Percentiles rank a stretch among this genome's conserved stretches.
These are phyloP conservation scores for Plasmopara muralis DNA, from an alignment of 352 stramenopile species.

Conservation along the genomic window DNA sequence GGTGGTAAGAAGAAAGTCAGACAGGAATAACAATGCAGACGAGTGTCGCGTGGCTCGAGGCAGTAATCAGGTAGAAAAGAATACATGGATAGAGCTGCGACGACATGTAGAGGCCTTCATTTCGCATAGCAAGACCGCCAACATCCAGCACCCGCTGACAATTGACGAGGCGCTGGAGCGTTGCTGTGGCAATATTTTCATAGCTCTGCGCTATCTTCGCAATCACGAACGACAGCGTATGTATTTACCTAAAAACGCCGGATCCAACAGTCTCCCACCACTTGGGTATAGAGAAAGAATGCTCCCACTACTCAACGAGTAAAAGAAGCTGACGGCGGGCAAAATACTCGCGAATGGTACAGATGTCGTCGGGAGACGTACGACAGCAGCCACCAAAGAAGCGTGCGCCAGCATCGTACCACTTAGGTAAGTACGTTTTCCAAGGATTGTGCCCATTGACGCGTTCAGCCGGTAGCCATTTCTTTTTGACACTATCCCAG, in stretches of 20 bases:
- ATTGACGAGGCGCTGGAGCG: background rate
- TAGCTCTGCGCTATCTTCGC: slow-evolving; percentile 23
- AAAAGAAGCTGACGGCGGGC: slow-evolving; percentile 19
- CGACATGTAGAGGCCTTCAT: no score
- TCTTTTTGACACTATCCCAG: slow-evolving; percentile 67
- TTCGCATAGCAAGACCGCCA: no score
- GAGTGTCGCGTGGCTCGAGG: no score
- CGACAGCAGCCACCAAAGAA: slow-evolving; percentile 83
- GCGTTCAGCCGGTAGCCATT: slow-evolving; percentile 52
- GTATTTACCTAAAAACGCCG: slow-evolving; percentile 6
- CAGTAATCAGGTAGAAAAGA: no score
- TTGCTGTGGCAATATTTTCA: slow-evolving; percentile 12
- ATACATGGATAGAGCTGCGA: no score
- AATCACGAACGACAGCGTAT: slow-evolving; percentile 20
- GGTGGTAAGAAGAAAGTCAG: no score
- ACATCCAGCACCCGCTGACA: no score
- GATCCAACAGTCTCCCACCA: background rate
- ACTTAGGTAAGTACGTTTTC: slow-evolving; percentile 50
- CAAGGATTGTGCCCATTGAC: slow-evolving; percentile 38
- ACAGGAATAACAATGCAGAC: no score
- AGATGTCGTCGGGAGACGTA: slow-evolving; percentile 65
- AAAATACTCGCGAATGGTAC: slow-evolving; percentile 54
- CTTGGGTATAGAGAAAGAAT: no score
- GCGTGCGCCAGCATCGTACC: slow-evolving; percentile 59
- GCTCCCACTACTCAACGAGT: background rate